Evolutionary conservation across 441 rosid genomes (phyloP), one percentile per base, ranked within the genome.

Genomic region (Macaranga tanarius): DNA sequence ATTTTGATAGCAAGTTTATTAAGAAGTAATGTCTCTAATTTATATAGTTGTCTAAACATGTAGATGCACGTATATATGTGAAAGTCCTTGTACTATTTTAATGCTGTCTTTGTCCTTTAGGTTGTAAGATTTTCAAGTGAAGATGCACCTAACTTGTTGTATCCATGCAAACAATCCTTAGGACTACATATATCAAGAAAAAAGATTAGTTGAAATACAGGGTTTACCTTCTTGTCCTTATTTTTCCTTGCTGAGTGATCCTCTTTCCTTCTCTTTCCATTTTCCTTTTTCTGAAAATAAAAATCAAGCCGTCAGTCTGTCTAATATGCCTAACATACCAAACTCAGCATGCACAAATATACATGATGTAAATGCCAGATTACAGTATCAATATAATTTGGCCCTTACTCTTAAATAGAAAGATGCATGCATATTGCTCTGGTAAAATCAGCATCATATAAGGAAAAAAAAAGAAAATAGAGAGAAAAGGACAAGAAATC

Each of bases 231-330:
- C 79, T 86, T 86, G 74, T 92, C 98, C 81, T 87, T 92, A 71
- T 78, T 89, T 84, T 88, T 91, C 87, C 95, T 83, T 54, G 92
- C 82, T 19, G 95, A 84, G 82, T 86, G 95, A 45, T 93, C 97
- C 57, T 93, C 98, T 80, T 91, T 89, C 83, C 97, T 89, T 76
- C 95, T 83, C 82, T 93, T 93, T 59, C 97, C 91, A 54, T 81
- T 88, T 80, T 89, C 98, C 81, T 91, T 93, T 83, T 84, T 93
- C 98, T 93, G 88, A 26, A 81, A 74, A 34, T 34, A 76, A 20
- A 67, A 71, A 55, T n/a, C 38, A 51, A 62, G 72, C 63, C 59
- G 55, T 81, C 50, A 73, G 75, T 65, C 34, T 56, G 38, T 34
- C 6, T 34, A 34, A 34, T 44, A 22, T 13, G 64, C 8, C 51